These are phyloP conservation scores for Hyaloscypha finlandica DNA, from an alignment of 495 filamentous ascomycete species.

Conservation along the genomic window DNA sequence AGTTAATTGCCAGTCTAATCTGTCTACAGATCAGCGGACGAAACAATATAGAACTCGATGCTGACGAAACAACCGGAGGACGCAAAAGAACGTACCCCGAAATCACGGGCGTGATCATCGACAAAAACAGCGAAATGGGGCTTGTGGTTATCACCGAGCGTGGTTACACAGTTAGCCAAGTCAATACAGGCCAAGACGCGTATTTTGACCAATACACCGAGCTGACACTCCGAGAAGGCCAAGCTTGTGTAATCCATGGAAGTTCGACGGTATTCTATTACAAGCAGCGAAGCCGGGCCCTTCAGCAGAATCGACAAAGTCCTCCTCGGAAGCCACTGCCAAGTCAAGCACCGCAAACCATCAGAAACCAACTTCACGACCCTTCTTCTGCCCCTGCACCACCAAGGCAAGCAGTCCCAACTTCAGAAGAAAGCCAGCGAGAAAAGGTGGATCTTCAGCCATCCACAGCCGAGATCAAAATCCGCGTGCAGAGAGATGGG, in stretches of 20 bases:
- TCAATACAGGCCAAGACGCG: not conserved
- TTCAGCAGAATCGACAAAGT: not conserved
- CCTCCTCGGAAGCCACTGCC: not conserved
- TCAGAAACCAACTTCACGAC: not conserved
- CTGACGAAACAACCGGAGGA: not conserved
- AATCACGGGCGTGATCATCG: not conserved
- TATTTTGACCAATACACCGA: not conserved
- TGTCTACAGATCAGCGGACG: not conserved
- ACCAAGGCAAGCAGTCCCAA: not conserved
- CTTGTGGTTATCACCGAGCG: not conserved
- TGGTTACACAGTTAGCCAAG: not conserved
- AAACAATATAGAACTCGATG: not conserved
- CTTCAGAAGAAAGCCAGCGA: not conserved
- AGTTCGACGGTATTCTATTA: conserved; percentile 3
- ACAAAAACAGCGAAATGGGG: conserved; percentile 6
- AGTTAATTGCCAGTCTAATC: not conserved
- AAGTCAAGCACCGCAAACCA: not conserved
- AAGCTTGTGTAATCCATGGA: not conserved
- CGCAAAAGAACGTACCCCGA: not conserved
- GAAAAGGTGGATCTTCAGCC: not conserved
- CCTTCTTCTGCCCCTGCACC: not conserved
- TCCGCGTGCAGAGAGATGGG: not conserved
- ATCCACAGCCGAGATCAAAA: not conserved
- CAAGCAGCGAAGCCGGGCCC: not conserved
- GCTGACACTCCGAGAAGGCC: not conserved